Percentiles rank a stretch among this genome's conserved stretches.
These are phyloP conservation scores for Ammopiptanthus mongolicus DNA, from an alignment of 306 rosid species.

Conservation along the genomic window DNA sequence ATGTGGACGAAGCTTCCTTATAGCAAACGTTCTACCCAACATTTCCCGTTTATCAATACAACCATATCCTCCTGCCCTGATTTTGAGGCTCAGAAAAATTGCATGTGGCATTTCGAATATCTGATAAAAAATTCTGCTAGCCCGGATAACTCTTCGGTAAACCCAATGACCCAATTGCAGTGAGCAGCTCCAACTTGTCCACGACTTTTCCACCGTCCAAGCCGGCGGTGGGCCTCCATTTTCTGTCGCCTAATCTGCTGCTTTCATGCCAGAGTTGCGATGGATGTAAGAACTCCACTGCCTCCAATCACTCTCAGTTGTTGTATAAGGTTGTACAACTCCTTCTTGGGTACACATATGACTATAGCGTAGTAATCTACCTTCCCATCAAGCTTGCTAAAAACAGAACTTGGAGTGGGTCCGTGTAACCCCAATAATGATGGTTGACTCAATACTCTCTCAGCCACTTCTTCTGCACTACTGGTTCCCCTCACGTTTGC, in stretches of 20 bases:
- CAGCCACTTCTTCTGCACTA: no score
- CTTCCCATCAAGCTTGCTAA: no score
- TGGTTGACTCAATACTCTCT: no score
- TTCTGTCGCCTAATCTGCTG: constrained; percentile 60
- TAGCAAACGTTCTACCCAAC: constrained; percentile 72
- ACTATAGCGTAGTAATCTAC: no score
- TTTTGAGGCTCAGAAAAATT: constrained; percentile 71
- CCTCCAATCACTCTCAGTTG: no score
- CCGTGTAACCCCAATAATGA: no score
- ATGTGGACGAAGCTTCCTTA: constrained; percentile 58
- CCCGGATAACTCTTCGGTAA: constrained; percentile 44
- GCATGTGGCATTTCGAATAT: constrained; percentile 75
- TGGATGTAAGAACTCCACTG: no score
- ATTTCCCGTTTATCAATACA: constrained; percentile 78
- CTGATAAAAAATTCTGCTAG: constrained; percentile 61
- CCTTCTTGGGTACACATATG: no score
- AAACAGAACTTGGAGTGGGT: no score
- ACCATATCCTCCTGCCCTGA: constrained; percentile 65
- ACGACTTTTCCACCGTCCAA: constrained; percentile 61
- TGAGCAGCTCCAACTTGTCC: constrained; percentile 48
- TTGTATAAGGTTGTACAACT: no score
- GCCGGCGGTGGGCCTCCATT: constrained; percentile 63
- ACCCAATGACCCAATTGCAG: constrained; percentile 41
- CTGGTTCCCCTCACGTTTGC: no score
- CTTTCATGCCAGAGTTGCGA: constrained; percentile 61